Percentiles rank a stretch among this genome's conserved stretches.
Evolutionary conservation across 75 land plant species (phyloP).

Genomic region (Pseudotsuga menziesii): DNA sequence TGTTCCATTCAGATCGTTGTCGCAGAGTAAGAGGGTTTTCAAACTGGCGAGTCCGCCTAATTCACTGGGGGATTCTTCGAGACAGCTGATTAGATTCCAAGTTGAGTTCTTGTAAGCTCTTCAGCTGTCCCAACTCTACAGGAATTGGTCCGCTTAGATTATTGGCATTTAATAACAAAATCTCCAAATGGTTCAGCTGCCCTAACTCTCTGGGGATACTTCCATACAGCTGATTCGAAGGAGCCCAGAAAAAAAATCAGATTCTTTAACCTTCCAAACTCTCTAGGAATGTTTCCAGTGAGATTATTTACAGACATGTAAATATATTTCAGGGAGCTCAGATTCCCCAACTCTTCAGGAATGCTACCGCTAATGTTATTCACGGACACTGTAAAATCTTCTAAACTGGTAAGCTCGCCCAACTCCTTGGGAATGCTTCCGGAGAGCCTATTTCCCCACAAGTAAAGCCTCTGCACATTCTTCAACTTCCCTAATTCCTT

Average conservation of each 20-base stretch:
- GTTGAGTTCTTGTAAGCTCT: conserved; percentile 5
- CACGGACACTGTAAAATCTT: conserved; percentile 12
- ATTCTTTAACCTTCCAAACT: conserved; percentile 18
- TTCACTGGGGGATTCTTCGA: background rate
- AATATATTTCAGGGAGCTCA: too few relatives aligned
- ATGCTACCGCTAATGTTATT: conserved; percentile 19
- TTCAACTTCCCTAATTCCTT: conserved; percentile 21
- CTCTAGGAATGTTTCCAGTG: conserved; percentile 35
- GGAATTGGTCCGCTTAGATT: conserved; percentile 22
- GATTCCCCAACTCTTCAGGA: conserved; percentile 9
- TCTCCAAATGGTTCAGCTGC: background rate
- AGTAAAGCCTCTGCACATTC: conserved; percentile 11
- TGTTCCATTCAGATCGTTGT: conserved; percentile 10
- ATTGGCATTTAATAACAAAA: background rate
- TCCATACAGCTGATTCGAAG: background rate
- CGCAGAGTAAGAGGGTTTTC: background rate
- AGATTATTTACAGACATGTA: too few relatives aligned
- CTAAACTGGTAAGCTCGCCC: conserved; percentile 15
- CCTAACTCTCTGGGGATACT: background rate
- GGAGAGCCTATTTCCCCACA: conserved; percentile 28
- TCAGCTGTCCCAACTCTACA: conserved; percentile 10
- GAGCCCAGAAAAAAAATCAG: too few relatives aligned
- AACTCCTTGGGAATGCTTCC: conserved; percentile 39
- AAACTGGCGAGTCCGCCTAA: background rate
- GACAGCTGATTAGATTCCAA: conserved; percentile 13